Base-by-base conservation (phyloP, 768 basidiomycete species). In the Agrocybe praecox region DNA sequence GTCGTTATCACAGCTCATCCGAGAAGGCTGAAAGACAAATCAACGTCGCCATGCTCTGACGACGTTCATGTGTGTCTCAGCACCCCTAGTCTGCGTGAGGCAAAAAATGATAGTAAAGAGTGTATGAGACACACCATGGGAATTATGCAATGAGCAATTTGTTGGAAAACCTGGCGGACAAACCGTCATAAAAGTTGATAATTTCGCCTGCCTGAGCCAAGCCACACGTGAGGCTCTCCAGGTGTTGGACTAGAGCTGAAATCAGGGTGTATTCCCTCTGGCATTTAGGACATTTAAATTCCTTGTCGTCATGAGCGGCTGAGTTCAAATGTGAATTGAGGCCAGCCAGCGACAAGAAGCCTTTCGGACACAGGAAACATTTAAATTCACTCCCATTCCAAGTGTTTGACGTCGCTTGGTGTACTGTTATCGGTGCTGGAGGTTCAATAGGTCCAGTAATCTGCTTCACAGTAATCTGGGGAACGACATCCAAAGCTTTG, bases 271-370 rank as follows among this genome's bases (percentile, higher is more conserved):
- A 76, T 57, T 67, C 57, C 40, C 18, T 60, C 47, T 63, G 62
- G 62, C 79, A 80, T 56, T 67, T 70, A 23, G 79, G 79, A 57
- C 79, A 81, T 52, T 65, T 67, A 67, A 78, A 80, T 61, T 77
- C 70, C 52, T 72, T 62, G 23, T 52, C 65, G 51, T 75, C 74
- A 58, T 79, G 77, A 4, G 65, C 64, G 2, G 73, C 67, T 49
- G 76, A 77, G 56, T 64, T 66, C 48, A 74, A 58, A 52, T 76
- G 75, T 65, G 53, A 22, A 52, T 77, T 73, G n/a, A 79, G 69
- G 1, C 65, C 53, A 4, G 19, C 1, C 21, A 75, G 66, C 2
- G 60, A 53, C 18, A 50, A 22, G 63, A 76, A 79, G 19, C 53
- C 60, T 24, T 60, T 65, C 44, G 66, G 60, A 58, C 79, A 80